Conservation (phyloP, 768 basidiomycete species). For the Tylopilus vinaceipallidus region DNA sequence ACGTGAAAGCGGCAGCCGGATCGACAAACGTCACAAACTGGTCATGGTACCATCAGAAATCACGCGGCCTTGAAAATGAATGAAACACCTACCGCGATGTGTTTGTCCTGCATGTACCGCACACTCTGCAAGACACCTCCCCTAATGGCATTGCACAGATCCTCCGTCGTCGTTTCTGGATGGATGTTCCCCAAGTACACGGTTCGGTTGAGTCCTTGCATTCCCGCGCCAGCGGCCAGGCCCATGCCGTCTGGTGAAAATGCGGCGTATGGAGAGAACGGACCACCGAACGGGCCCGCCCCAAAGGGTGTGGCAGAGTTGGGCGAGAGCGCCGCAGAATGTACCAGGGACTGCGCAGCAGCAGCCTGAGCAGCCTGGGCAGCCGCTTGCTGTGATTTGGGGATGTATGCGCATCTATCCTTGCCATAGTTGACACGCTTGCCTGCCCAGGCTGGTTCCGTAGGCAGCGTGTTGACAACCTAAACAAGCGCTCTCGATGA, state of each 20-base stretch:
- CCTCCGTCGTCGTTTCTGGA: constrained; percentile 92
- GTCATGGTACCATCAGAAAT: not conserved
- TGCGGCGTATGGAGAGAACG: constrained; percentile 49
- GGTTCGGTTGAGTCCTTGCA: constrained; percentile 78
- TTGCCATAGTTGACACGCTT: constrained; percentile 98
- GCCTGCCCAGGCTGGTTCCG: constrained; percentile 90
- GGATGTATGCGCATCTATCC: constrained; percentile 96
- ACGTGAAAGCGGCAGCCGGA: constrained; percentile 87
- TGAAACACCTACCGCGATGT: constrained; percentile 75
- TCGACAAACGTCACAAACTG: constrained; percentile 97
- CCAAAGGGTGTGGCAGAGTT: constrained; percentile 31
- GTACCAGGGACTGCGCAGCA: constrained; percentile 70
- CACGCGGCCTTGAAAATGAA: not conserved
- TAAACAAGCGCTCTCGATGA: constrained; percentile 28
- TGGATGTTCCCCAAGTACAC: constrained; percentile 97
- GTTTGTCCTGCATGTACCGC: constrained; percentile 94
- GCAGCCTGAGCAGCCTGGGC: constrained; percentile 85
- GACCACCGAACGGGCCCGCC: constrained; percentile 32
- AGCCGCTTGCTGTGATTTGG: constrained; percentile 90
- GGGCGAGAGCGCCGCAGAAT: constrained; percentile 42
- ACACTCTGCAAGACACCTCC: constrained; percentile 97
- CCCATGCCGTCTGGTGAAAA: constrained; percentile 45
- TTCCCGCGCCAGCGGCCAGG: constrained; percentile 29
- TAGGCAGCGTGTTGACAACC: constrained; percentile 93
- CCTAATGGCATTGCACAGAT: constrained; percentile 93